Conservation (phyloP, 2,329 filamentous ascomycete genomes). For the Pseudogymnoascus pannorum region DNA sequence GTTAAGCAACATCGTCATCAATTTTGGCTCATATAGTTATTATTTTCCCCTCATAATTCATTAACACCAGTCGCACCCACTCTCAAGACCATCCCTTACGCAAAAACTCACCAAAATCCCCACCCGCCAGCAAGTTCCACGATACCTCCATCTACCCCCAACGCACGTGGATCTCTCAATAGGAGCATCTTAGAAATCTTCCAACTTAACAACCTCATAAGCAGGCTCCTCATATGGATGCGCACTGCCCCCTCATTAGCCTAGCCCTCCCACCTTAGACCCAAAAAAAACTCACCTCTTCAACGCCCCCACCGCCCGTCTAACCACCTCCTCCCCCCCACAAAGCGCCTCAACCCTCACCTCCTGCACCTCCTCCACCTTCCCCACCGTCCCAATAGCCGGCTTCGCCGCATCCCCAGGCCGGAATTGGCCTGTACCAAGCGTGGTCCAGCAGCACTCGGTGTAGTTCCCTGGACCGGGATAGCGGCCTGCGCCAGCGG, state of each 20-base stretch:
- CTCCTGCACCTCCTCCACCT: constrained; percentile 53
- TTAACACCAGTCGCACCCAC: neutral
- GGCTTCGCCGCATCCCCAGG: constrained; percentile 56
- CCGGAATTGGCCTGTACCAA: constrained; percentile 58
- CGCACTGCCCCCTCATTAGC: constrained; percentile 23
- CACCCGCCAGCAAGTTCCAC: neutral
- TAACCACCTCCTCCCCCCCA: constrained; percentile 48
- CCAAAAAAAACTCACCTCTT: constrained; percentile 46
- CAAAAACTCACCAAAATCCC: neutral
- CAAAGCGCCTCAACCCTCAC: constrained; percentile 57
- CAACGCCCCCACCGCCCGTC: constrained; percentile 53
- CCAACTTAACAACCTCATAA: constrained; percentile 42
- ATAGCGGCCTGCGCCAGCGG: constrained; percentile 49
- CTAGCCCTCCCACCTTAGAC: constrained; percentile 26
- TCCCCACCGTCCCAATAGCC: constrained; percentile 50
- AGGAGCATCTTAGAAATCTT: constrained; percentile 36
- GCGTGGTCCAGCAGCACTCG: constrained; percentile 44
- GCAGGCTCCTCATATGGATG: constrained; percentile 48
- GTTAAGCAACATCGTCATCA: neutral
- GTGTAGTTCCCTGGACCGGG: constrained; percentile 45
- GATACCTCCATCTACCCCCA: neutral
- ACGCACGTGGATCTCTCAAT: neutral
- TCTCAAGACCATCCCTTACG: neutral
- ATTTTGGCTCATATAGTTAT: no score
- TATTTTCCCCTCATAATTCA: neutral